A percentile compares a stretch with the other conserved stretches of the same genome.
Conservation (phyloP, 2,329 filamentous ascomycete species). For the Nemania sp. region DNA sequence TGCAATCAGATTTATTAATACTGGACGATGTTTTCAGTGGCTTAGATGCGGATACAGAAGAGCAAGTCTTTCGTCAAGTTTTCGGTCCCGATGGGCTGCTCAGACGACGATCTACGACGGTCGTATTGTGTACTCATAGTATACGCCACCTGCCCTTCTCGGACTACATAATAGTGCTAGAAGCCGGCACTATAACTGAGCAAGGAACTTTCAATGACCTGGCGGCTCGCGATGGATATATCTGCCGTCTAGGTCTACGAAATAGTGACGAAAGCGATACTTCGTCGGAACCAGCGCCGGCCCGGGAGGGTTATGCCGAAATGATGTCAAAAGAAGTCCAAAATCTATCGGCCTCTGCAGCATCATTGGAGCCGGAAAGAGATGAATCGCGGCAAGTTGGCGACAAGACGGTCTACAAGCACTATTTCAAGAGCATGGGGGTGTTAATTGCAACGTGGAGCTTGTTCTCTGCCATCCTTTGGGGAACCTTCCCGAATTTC, state of each 20-base stretch:
- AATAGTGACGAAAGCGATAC: constrained; percentile 20
- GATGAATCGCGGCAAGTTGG: constrained; percentile 25
- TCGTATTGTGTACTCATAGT: constrained; percentile 46
- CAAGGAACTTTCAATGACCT: constrained; percentile 48
- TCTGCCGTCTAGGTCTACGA: constrained; percentile 29
- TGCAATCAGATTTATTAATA: constrained; percentile 36
- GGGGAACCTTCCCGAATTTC: constrained; percentile 33
- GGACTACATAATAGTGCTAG: constrained; percentile 53
- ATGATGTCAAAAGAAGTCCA: neutral
- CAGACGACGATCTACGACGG: constrained; percentile 29
- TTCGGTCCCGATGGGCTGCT: constrained; percentile 38
- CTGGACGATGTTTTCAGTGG: constrained; percentile 45
- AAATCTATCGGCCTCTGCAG: neutral
- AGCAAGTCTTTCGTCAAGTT: constrained; percentile 38
- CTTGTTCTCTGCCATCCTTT: constrained; percentile 22
- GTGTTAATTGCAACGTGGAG: constrained; percentile 6
- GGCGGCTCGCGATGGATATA: constrained; percentile 33
- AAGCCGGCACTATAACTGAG: constrained; percentile 47
- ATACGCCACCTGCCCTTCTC: constrained; percentile 45
- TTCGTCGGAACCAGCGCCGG: neutral
- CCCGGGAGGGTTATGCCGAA: neutral
- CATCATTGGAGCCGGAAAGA: neutral
- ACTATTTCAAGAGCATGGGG: constrained; percentile 34
- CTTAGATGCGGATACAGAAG: constrained; percentile 41
- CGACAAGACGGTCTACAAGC: constrained; percentile 30